phyloP scores from a whole-genome alignment of 1,284 basidiomycete species.

The Macrocystidia cucumis region DNA sequence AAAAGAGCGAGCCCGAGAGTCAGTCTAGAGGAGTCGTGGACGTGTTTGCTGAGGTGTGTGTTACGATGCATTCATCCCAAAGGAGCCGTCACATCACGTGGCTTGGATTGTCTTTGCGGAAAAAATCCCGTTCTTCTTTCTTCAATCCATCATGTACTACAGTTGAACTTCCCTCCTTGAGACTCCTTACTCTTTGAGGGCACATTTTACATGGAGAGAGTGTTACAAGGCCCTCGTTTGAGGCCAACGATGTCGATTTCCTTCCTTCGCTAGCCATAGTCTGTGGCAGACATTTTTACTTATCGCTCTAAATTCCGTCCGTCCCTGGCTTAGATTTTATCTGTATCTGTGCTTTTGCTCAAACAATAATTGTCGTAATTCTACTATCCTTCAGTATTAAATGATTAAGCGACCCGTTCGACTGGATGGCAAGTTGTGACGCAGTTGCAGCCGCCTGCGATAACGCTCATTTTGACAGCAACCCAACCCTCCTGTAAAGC shows the following conservation, averaged over 20 bases:
- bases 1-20: no score
- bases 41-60: no score
- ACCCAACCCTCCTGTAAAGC: slow-evolving; percentile 29
- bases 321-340: background rate
- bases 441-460: slow-evolving; percentile 34
- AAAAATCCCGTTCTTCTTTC: no score
- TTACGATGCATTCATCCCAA: no score
- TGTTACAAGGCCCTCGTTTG: slow-evolving; percentile 55
- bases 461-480: slow-evolving; percentile 53
- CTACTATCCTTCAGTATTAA: background rate
- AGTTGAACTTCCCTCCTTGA: no score
- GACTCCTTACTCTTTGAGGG: background rate
- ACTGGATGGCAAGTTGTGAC: slow-evolving; percentile 14
- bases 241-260: slow-evolving; percentile 46
- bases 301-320: slow-evolving; percentile 1
- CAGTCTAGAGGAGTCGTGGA: no score
- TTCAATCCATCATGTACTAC: no score
- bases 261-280: slow-evolving; percentile 63
- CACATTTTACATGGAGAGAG: slow-evolving; percentile 13
- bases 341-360: background rate
- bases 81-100: no score
- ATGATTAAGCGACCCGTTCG: no score
- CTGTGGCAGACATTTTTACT: slow-evolving; percentile 44
- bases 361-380: background rate
- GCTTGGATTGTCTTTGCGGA: no score